Percentiles rank a stretch among this genome's conserved stretches.
Evolutionary conservation across 177 flowering plant genomes (phyloP).

Genomic region (Vitis hybrid): DNA sequence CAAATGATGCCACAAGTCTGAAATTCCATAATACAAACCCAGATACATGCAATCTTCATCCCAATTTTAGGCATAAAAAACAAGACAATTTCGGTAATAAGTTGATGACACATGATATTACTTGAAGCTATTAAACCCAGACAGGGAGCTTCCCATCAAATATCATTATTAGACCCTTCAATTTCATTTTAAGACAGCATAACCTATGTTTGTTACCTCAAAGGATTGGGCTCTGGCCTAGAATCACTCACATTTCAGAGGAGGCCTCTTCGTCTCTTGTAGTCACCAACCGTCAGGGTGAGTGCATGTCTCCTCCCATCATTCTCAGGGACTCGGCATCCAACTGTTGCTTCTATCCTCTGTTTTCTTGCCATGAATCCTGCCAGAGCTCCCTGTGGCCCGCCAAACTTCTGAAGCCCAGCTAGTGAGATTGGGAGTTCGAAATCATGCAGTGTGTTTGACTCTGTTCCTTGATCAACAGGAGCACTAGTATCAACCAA

Average conservation of each 20-base stretch:
- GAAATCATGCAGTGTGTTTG: slow-evolving; percentile 69
- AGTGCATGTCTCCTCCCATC: slow-evolving; percentile 86
- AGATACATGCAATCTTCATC: no score
- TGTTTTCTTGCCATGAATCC: slow-evolving; percentile 93
- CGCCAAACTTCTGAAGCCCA: slow-evolving; percentile 73
- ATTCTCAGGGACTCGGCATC: slow-evolving; percentile 70
- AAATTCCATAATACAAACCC: no score
- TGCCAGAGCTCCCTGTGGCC: slow-evolving; percentile 69
- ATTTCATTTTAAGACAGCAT: background rate
- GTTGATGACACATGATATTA: no score
- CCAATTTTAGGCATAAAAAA: no score
- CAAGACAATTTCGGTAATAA: no score
- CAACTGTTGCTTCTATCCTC: slow-evolving; percentile 80
- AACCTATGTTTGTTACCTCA: no score
- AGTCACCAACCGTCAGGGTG: slow-evolving; percentile 82
- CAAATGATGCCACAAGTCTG: no score
- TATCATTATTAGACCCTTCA: no score
- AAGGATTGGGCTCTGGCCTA: no score
- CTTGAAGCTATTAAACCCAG: no score
- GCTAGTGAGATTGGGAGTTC: slow-evolving; percentile 77
- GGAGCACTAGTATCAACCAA: slow-evolving; percentile 93
- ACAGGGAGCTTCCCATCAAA: no score
- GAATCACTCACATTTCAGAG: slow-evolving; percentile 35
- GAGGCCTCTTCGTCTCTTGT: slow-evolving; percentile 91
- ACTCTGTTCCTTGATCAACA: slow-evolving; percentile 80